Conservation (phyloP, 1,284 basidiomycete genomes). For the Tremellales sp. region DNA sequence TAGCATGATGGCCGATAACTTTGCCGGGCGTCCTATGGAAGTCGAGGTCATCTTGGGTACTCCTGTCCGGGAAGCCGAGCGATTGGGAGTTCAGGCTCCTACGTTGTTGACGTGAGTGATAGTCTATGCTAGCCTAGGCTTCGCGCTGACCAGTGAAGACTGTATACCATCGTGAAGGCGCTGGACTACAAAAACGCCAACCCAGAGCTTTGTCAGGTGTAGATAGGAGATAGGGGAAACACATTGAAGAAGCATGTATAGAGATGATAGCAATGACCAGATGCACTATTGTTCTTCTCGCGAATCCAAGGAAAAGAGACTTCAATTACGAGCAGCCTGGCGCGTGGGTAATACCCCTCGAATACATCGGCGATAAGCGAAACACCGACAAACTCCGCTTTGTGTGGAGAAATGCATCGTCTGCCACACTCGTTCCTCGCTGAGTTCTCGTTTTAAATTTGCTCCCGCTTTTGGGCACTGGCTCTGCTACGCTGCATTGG, state of each 20-base stretch:
- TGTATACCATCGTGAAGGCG: conserved; percentile 45
- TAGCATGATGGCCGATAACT: conserved; percentile 45
- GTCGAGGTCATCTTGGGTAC: conserved; percentile 49
- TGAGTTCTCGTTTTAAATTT: too few species aligned
- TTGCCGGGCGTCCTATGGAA: conserved; percentile 44
- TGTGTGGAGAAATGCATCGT: not conserved
- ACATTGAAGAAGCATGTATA: too few species aligned
- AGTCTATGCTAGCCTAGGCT: not conserved
- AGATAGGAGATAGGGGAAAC: too few species aligned
- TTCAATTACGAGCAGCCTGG: not conserved
- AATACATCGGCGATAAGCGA: not conserved
- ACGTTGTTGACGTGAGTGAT: conserved; percentile 41
- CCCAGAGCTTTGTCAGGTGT: conserved; percentile 25
- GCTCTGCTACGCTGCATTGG: too few species aligned
- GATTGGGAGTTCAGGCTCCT: conserved; percentile 46
- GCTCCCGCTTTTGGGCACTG: not conserved
- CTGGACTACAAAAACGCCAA: conserved; percentile 43
- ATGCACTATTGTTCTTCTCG: not conserved
- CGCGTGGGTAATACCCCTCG: not conserved
- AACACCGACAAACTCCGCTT: not conserved
- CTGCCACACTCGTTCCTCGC: conserved; percentile 6
- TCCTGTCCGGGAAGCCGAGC: conserved; percentile 44
- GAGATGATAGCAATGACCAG: not conserved
- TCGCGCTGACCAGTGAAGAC: conserved; percentile 10
- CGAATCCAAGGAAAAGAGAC: too few species aligned